Evolutionary conservation across 371 early-diverging fungal genomes (phyloP), one percentile per base, ranked within the genome.

Genomic region (Mortierella sp.): DNA sequence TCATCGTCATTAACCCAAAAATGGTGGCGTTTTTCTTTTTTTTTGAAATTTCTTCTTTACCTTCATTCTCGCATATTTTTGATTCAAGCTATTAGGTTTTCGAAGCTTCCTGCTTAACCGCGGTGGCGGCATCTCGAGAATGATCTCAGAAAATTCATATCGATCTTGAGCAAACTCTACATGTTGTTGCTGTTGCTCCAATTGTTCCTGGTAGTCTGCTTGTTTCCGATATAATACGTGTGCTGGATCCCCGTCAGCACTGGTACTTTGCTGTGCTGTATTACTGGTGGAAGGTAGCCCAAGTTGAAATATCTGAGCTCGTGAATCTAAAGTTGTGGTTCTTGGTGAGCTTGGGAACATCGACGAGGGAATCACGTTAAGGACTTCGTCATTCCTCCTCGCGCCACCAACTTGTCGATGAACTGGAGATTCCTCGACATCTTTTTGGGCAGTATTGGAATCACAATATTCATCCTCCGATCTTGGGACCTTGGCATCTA

Each of bases 11-110:
- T 50, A 50, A 50, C 7, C 8, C 16, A 11, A 28, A 13, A 28
- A 24, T 3, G 19, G 22, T 13, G 28, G 15, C 11, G 22, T 11
- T 32, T 32, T 0, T 13, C 55, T 19, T 21, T 22, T 19, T 21
- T 22, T 52, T 19, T 3, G 19, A 28, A 22, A 28, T 28, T 28
- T 13, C 22, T 28, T 28, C 15, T 55, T 15, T 55, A 55, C 55
- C 55, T 55, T 55, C 55, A 55, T 55, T 28, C 16, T 55, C 11
- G 55, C 55, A 55, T 55, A 55, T 55, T 55, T 55, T 16, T 28
- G 55, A 55, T 55, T 55, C 24, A 55, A 28, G 55, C 55, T 55
- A 55, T 13, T 22, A 3, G 32, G 2, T 13, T 22, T 32, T 28
- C 55, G 22, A 8, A 9, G 55, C 11, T 28, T 55, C 28, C 19